These are phyloP conservation scores for Geotrichum candidum DNA, from an alignment of 1,139 yeast species.

Conservation along the genomic window DNA sequence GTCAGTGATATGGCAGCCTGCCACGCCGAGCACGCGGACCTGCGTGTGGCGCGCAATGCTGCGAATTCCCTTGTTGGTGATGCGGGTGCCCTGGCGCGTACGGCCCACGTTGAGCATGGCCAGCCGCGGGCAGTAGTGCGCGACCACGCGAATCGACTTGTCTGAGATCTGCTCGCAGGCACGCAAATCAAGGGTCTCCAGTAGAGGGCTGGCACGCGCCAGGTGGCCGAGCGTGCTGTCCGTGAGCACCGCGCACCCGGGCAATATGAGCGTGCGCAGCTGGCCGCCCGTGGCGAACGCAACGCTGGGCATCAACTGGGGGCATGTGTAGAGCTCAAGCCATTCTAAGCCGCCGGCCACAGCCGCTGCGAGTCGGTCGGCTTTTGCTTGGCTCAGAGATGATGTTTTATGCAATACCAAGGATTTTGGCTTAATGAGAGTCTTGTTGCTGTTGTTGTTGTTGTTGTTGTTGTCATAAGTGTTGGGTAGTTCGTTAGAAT, in stretches of 20 bases:
- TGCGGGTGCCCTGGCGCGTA: slow-evolving; percentile 57
- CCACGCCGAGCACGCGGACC: slow-evolving; percentile 72
- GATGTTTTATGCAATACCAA: slow-evolving; percentile 49
- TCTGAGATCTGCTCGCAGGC: slow-evolving; percentile 82
- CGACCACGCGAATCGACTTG: slow-evolving; percentile 61
- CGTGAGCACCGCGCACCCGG: slow-evolving; percentile 61
- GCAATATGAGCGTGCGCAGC: slow-evolving; percentile 58
- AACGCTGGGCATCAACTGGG: slow-evolving; percentile 54
- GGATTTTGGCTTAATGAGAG: slow-evolving; percentile 30
- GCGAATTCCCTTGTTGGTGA: slow-evolving; percentile 65
- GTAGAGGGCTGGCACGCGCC: slow-evolving; percentile 51
- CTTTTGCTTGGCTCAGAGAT: slow-evolving; percentile 40
- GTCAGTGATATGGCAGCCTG: slow-evolving; percentile 81
- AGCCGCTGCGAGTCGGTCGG: slow-evolving; percentile 37
- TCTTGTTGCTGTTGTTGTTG: slow-evolving; percentile 23
- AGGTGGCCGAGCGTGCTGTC: slow-evolving; percentile 54
- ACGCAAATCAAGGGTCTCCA: slow-evolving; percentile 65
- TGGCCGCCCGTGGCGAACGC: slow-evolving; percentile 40
- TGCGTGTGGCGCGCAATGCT: slow-evolving; percentile 50
- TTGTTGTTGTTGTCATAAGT: slow-evolving; percentile 33
- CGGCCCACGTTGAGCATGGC: slow-evolving; percentile 70
- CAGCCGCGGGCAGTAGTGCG: slow-evolving; percentile 52
- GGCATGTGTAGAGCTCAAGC: slow-evolving; percentile 83
- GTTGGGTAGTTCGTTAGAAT: not conserved
- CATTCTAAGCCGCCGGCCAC: slow-evolving; percentile 50